A percentile compares a stretch with the other conserved stretches of the same genome.
Evolutionary conservation across 176 grass and related monocot genomes (phyloP).

Genomic region (Avena insularis): DNA sequence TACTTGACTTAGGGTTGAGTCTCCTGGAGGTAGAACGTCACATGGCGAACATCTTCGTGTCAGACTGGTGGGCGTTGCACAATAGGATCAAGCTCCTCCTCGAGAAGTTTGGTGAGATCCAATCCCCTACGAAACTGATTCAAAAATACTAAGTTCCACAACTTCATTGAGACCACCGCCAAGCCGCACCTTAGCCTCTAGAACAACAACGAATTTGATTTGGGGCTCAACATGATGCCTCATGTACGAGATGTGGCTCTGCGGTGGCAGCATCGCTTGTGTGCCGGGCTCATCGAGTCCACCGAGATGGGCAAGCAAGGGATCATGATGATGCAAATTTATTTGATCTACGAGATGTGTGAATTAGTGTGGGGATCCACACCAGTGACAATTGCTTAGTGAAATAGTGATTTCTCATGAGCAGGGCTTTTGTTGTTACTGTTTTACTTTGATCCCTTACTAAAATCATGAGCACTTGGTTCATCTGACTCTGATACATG

Average conservation of each 20-base stretch:
- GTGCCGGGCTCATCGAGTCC: too few relatives aligned
- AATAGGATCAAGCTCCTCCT: background rate
- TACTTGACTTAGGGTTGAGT: too few relatives aligned
- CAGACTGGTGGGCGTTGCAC: too few relatives aligned
- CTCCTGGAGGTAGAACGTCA: too few relatives aligned
- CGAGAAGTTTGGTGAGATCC: background rate
- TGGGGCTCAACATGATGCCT: conserved; percentile 66
- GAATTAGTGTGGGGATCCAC: background rate
- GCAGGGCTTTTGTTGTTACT: background rate
- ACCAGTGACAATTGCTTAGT: background rate
- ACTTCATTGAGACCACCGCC: conserved; percentile 67
- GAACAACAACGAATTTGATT: conserved; percentile 93
- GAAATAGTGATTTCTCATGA: background rate
- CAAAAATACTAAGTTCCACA: too few relatives aligned
- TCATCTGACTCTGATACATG: background rate
- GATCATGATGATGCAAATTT: background rate
- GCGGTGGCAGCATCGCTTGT: too few relatives aligned
- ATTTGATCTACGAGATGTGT: conserved; percentile 15
- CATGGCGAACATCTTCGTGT: too few relatives aligned
- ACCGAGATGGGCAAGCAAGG: too few relatives aligned
- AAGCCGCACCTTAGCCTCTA: conserved; percentile 77
- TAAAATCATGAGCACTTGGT: background rate
- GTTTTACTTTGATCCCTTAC: background rate
- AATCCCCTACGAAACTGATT: background rate
- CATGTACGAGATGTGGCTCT: conserved; percentile 69